These are phyloP conservation scores for Colletotrichum shisoi DNA, from an alignment of 2,329 filamentous ascomycete species.

Conservation along the genomic window DNA sequence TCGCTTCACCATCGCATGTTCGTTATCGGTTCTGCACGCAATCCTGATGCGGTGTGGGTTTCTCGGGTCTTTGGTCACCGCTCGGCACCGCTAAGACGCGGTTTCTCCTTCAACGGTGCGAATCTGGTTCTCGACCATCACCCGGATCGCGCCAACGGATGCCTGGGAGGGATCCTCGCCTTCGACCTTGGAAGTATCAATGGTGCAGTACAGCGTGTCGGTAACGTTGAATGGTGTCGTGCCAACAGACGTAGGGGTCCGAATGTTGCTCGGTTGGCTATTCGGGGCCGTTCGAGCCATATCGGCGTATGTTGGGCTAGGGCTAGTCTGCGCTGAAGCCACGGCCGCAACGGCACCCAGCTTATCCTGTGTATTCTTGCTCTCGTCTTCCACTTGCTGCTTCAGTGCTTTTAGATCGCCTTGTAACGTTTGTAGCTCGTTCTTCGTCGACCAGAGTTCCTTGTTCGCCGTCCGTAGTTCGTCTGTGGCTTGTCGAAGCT, in stretches of 20 bases:
- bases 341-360: too few relatives aligned
- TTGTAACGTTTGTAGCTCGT: too few relatives aligned
- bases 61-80: neutral
- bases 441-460: too few relatives aligned
- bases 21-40: neutral
- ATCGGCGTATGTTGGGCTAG: too few relatives aligned
- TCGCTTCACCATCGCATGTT: neutral
- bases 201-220: neutral
- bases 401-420: too few relatives aligned
- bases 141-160: neutral
- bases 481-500: too few relatives aligned
- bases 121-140: neutral
- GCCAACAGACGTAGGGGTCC: neutral
- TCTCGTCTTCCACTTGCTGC: too few relatives aligned
- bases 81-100: neutral
- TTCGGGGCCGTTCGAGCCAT: neutral
- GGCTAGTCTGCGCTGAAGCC: too few relatives aligned
- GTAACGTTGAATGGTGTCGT: neutral
- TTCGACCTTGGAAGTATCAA: neutral
- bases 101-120: neutral
- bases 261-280: neutral
- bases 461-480: too few relatives aligned
- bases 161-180: neutral
- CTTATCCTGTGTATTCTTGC: too few relatives aligned
- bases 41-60: neutral